Evolutionary conservation across 2,329 filamentous ascomycete species (phyloP).

Genomic region (Nannizziopsis barbatae): DNA sequence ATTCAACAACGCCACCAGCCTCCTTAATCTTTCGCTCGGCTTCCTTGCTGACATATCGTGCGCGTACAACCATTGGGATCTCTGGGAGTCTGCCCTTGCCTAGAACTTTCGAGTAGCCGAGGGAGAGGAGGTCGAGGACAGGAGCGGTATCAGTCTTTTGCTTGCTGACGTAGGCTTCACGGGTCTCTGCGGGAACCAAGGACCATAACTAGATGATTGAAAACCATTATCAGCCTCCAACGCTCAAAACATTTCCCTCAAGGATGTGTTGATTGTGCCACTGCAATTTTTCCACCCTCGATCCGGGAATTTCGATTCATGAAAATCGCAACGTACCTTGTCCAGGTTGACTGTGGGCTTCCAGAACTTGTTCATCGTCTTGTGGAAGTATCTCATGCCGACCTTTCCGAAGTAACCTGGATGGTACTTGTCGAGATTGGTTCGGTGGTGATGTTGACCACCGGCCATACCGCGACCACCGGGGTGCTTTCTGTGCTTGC

Average conservation of each 20-base stretch:
- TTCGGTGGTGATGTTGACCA: slow-evolving; percentile 98
- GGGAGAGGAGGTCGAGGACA: slow-evolving; percentile 91
- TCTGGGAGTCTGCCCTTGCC: slow-evolving; percentile 94
- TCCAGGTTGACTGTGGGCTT: slow-evolving; percentile 98
- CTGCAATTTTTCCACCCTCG: not conserved
- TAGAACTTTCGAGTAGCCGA: slow-evolving; percentile 97
- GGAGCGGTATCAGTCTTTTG: slow-evolving; percentile 81
- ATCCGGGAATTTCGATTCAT: not conserved
- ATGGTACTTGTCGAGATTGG: slow-evolving; percentile 88
- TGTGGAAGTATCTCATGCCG: slow-evolving; percentile 94
- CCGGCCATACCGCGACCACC: slow-evolving; percentile 79
- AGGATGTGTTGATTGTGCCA: not conserved
- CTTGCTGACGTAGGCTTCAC: slow-evolving; percentile 73
- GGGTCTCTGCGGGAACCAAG: slow-evolving; percentile 83
- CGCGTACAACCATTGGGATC: slow-evolving; percentile 86
- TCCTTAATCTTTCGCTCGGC: slow-evolving; percentile 99
- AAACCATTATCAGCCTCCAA: slow-evolving; percentile 4
- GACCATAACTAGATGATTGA: slow-evolving; percentile 64
- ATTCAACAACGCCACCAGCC: slow-evolving; percentile 89
- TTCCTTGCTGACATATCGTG: slow-evolving; percentile 88
- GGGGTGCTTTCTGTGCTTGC: slow-evolving; percentile 93
- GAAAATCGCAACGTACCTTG: slow-evolving; percentile 55
- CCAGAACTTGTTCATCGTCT: slow-evolving; percentile 92
- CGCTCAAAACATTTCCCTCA: not conserved
- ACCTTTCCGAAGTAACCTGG: slow-evolving; percentile 99